Evolutionary conservation across 306 rosid genomes (phyloP), one percentile per base, ranked within the genome.

Genomic region (Sophora flavescens): DNA sequence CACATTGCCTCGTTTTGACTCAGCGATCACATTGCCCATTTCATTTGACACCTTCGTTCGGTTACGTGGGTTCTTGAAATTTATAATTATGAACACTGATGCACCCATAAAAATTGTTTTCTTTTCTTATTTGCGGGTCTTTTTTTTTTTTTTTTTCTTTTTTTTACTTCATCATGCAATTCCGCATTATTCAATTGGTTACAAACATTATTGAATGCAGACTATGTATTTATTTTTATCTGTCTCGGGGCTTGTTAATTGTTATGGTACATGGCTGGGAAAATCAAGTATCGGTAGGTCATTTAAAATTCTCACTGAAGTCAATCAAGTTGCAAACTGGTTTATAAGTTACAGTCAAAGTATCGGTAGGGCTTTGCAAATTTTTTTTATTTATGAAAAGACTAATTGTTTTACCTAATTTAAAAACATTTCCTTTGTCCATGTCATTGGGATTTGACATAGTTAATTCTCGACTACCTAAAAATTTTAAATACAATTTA

Each of bases 301-400:
- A 47, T 13, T 12, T 47, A 13, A 1, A 47, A 47, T 47, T 6
- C 13, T 47, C 16, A 8, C 39, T 6, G 22, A 35, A 35, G 6
- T 2, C 9, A 39, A 39, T 6, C 9, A 39, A 6, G 9, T 39
- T 50, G 8, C 54, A 12, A 14, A 3, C 47, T 61, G 15, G 45
- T 15, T 10, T 39, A n/a, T 39, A 6, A 41, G 9, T 58, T 1
- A 48, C 7, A 26, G 45, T 17, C 13, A 14, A 10, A n/a, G 44
- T 72, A 77, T n/a, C n/a, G n/a, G n/a, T n/a, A n/a, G n/a, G n/a
- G n/a, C n/a, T 60, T 61, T 61, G 45, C 1, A 16, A 15, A 17
- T 14, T n/a, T 33, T 52, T 16, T 70, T 6, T n/a, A n/a, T n/a
- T n/a, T n/a, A 16, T 15, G 33, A 5, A 51, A 52, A 51, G 38